Evolutionary conservation across 2,329 filamentous ascomycete species (phyloP).

Genomic region (Exophiala mesophila): DNA sequence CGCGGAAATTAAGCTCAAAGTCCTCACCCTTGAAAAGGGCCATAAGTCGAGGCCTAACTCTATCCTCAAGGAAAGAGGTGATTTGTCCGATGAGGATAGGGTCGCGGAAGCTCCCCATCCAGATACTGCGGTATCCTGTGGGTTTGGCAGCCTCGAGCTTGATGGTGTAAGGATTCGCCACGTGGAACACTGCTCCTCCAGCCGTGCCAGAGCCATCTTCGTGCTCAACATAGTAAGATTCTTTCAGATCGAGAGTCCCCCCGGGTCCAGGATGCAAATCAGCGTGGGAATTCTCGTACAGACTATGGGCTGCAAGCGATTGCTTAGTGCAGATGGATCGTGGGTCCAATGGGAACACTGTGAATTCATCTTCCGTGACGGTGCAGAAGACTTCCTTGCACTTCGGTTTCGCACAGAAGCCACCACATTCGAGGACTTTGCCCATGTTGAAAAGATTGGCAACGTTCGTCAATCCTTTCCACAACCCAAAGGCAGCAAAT

Average conservation of each 20-base stretch:
- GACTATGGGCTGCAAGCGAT: constrained; percentile 49
- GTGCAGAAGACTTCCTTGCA: constrained; percentile 39
- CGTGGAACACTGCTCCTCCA: constrained; percentile 47
- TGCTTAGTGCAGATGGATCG: constrained; percentile 42
- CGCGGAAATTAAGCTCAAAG: too few species aligned
- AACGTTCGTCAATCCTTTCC: constrained; percentile 28
- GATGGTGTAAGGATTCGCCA: constrained; percentile 42
- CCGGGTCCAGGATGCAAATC: constrained; percentile 50
- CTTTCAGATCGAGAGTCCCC: constrained; percentile 41
- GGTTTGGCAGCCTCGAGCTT: constrained; percentile 47
- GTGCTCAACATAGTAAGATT: constrained; percentile 42
- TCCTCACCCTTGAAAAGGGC: too few species aligned
- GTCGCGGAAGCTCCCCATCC: constrained; percentile 45
- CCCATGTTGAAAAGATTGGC: constrained; percentile 38
- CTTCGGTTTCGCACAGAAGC: constrained; percentile 46
- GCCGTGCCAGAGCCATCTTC: constrained; percentile 28
- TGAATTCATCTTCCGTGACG: constrained; percentile 45
- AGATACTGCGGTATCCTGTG: constrained; percentile 43
- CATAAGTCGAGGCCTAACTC: too few species aligned
- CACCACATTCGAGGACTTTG: constrained; percentile 53
- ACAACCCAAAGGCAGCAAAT: constrained; percentile 36
- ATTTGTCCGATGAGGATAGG: constrained; percentile 44
- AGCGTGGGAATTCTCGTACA: constrained; percentile 53
- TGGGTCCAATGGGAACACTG: constrained; percentile 41
- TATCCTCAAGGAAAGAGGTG: constrained; percentile 33